Base-by-base conservation (phyloP, 352 stramenopile species). In the Plasmopara halstedii region DNA sequence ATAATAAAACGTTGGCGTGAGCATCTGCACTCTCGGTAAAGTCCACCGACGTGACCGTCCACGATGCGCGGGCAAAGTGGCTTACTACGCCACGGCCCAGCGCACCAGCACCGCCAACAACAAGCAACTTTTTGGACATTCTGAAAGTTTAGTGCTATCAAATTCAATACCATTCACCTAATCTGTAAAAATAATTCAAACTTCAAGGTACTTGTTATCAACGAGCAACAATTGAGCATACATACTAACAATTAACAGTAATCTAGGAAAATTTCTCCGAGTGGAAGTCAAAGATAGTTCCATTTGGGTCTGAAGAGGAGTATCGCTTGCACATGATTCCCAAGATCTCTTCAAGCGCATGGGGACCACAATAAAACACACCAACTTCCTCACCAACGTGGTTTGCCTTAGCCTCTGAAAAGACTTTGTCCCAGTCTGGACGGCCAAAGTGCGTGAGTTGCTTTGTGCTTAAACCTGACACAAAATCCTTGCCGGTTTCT, bases 301-400 rank as follows among this genome's bases (percentile, higher is more conserved):
- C 78, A 17, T 71, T 64, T 4, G 54, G 46, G 17, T 56, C 44
- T 10, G 52, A 69, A 15, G 73, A 83, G 49, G 76, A 85, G 46
- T 83, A 83, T 41, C 77, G 67, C 36, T 72, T 68, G 62, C 76
- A 88, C 58, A 72, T 80, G 26, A 75, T 77, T 37, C 67, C 64
- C 18, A 94, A 50, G 27, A 84, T 76, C 52, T 83, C 71, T 51
- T 89, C 79, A n/a, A 94, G 70, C 3, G 59, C 64, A 42, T 88
- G 76, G 17, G 82, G 79, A 3, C 83, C 83, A 34, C 83, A 94
- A 56, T 90, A 85, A 53, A 95, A 95, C 10, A 95, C 79, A n/a
- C 82, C 82, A 15, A 89, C 83, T 46, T 90, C 75, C 32, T 88
- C 70, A 15, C 70, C 60, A 15, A 62, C 68, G 46, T 90, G 73